A percentile compares a stretch with the other conserved stretches of the same genome.
Evolutionary conservation across 2,329 filamentous ascomycete species (phyloP).

Genomic region (Cladosporium sp.): DNA sequence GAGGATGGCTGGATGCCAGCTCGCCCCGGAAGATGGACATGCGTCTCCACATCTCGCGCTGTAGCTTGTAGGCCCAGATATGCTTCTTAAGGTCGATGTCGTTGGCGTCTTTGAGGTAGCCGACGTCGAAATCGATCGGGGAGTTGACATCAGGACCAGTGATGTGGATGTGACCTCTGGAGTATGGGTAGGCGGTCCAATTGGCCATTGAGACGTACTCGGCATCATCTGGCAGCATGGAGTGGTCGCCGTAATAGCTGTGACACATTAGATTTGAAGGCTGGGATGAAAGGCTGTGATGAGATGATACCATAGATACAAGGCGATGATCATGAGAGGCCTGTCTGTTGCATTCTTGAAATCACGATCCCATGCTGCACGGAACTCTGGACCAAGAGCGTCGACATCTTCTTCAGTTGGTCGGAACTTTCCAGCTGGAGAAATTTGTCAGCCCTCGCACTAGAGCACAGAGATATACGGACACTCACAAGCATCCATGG

Average conservation of each 20-base stretch:
- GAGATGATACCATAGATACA: conserved; percentile 38
- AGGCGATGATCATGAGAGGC: conserved; percentile 51
- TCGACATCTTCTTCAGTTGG: conserved; percentile 55
- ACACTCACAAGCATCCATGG: conserved; percentile 49
- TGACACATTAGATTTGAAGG: background rate
- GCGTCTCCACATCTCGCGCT: conserved; percentile 61
- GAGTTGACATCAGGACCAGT: conserved; percentile 46
- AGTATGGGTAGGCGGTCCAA: conserved; percentile 62
- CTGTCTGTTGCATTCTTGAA: conserved; percentile 50
- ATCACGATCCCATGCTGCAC: conserved; percentile 56
- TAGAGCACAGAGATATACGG: background rate
- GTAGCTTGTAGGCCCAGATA: conserved; percentile 65
- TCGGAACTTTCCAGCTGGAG: conserved; percentile 52
- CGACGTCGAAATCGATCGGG: conserved; percentile 57
- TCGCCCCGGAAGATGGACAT: conserved; percentile 52
- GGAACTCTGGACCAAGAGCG: conserved; percentile 55
- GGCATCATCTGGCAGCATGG: conserved; percentile 38
- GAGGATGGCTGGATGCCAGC: conserved; percentile 40
- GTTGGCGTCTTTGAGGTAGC: conserved; percentile 56
- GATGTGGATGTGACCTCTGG: conserved; percentile 63
- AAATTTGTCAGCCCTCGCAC: background rate
- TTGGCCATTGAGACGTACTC: conserved; percentile 56
- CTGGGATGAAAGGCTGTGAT: background rate
- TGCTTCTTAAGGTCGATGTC: conserved; percentile 60
- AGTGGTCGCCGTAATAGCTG: conserved; percentile 36